phyloP scores from a whole-genome alignment of 495 filamentous ascomycete genomes.

The Aspergillus hancockii region DNA sequence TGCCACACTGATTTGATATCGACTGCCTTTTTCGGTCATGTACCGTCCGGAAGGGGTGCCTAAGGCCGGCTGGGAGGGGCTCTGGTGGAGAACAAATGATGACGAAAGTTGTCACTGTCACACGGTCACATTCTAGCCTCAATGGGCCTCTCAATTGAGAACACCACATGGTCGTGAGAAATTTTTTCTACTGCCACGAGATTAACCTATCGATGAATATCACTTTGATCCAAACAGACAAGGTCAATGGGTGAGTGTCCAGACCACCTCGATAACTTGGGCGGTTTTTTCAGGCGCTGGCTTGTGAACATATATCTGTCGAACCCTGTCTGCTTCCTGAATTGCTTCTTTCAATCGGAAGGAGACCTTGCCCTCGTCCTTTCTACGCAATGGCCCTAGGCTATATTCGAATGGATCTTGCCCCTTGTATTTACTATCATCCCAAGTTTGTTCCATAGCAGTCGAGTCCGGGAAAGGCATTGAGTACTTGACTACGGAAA shows the following conservation, averaged over 20 bases:
- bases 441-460: conserved; percentile 31
- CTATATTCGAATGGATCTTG: conserved; percentile 23
- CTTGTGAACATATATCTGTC: conserved; percentile 24
- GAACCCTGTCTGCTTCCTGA: conserved; percentile 12
- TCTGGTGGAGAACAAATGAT: background rate
- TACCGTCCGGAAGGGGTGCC: background rate
- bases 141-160: background rate
- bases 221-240: background rate
- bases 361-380: conserved; percentile 24
- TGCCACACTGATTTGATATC: background rate
- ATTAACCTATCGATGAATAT: too few species aligned
- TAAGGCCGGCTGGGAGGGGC: background rate
- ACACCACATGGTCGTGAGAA: background rate
- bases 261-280: conserved; percentile 27
- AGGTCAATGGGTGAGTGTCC: conserved; percentile 8
- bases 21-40: background rate
- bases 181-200: too few species aligned
- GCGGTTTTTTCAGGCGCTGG: conserved; percentile 10
- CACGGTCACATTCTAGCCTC: background rate
- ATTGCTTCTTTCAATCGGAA: conserved; percentile 18
- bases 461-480: conserved; percentile 14
- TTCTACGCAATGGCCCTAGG: conserved; percentile 22
- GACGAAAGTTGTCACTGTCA: background rate
- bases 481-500: conserved; percentile 22
- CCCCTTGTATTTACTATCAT: conserved; percentile 20